These are phyloP conservation scores for Diplodia seriata DNA, from an alignment of 2,329 filamentous ascomycete genomes.

Conservation along the genomic window DNA sequence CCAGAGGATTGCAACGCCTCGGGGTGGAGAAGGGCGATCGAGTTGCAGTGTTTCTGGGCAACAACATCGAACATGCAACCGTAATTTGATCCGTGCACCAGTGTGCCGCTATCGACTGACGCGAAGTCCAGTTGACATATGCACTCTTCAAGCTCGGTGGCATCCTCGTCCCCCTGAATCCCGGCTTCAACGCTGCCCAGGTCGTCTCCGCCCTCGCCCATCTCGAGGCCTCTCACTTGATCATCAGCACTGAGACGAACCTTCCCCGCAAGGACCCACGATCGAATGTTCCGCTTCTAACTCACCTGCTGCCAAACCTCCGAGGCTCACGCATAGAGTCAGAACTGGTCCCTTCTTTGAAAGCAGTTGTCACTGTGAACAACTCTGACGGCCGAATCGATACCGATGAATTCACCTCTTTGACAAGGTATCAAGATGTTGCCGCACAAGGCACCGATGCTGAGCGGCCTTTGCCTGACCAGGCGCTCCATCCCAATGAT, in stretches of 20 bases:
- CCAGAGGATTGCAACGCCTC: conserved; percentile 70
- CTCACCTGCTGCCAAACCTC: conserved; percentile 60
- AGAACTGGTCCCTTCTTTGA: conserved; percentile 70
- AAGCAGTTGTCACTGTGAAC: conserved; percentile 76
- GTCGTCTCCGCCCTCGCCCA: conserved; percentile 79
- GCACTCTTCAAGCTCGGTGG: conserved; percentile 94
- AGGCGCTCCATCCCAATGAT: conserved; percentile 66
- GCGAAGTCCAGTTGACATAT: conserved; percentile 66
- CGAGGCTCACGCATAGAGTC: conserved; percentile 56
- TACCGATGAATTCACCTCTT: conserved; percentile 42
- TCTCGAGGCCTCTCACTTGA: conserved; percentile 73
- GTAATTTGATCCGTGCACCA: conserved; percentile 50
- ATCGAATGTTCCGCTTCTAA: conserved; percentile 65
- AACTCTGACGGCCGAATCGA: conserved; percentile 69
- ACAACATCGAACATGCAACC: conserved; percentile 81
- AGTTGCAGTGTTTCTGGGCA: conserved; percentile 86
- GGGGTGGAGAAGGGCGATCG: conserved; percentile 83
- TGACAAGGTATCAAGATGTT: conserved; percentile 54
- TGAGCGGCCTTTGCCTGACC: conserved; percentile 48
- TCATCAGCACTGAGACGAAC: conserved; percentile 89
- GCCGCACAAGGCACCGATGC: background rate
- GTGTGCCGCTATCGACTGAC: conserved; percentile 33
- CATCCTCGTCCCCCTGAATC: conserved; percentile 91
- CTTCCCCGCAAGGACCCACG: conserved; percentile 70
- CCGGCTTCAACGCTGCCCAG: conserved; percentile 82